A percentile compares a stretch with the other conserved stretches of the same genome.
phyloP scores from a whole-genome alignment of 495 filamentous ascomycete species.

The Geopyxis carbonaria region DNA sequence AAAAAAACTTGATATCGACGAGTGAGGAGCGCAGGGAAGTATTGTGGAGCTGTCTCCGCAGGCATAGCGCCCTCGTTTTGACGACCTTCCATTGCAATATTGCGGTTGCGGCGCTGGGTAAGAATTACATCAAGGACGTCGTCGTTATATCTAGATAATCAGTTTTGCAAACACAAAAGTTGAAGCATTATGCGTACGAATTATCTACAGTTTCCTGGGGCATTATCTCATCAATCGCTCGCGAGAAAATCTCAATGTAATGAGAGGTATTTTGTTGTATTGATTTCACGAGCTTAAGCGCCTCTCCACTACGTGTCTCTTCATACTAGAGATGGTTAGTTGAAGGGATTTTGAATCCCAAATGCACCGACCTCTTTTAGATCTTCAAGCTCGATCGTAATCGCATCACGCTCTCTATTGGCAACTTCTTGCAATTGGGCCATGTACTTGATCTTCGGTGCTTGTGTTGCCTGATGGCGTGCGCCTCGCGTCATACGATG shows the following conservation, averaged over 20 bases:
- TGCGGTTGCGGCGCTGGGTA: constrained; percentile 73
- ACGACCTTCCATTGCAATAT: constrained; percentile 45
- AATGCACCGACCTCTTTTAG: constrained; percentile 43
- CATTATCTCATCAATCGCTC: constrained; percentile 75
- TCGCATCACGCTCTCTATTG: constrained; percentile 53
- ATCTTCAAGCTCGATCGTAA: constrained; percentile 82
- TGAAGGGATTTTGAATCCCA: background rate
- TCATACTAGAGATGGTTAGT: constrained; percentile 27
- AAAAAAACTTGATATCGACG: constrained; percentile 89
- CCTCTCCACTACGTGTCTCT: constrained; percentile 54
- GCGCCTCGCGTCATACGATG: constrained; percentile 29
- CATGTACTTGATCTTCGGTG: constrained; percentile 65
- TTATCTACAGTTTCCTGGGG: constrained; percentile 61
- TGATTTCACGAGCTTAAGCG: constrained; percentile 60
- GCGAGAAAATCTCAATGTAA: constrained; percentile 79
- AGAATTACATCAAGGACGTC: constrained; percentile 95
- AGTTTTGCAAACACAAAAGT: constrained; percentile 7
- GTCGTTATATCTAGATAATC: constrained; percentile 59
- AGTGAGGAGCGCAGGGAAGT: constrained; percentile 82
- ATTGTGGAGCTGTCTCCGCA: constrained; percentile 29
- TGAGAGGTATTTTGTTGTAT: constrained; percentile 84
- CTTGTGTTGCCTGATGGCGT: no score
- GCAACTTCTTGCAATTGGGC: constrained; percentile 74
- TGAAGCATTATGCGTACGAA: constrained; percentile 39
- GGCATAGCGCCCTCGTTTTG: constrained; percentile 42